phyloP scores from a whole-genome alignment of 768 basidiomycete genomes.

The Suillus paluster region DNA sequence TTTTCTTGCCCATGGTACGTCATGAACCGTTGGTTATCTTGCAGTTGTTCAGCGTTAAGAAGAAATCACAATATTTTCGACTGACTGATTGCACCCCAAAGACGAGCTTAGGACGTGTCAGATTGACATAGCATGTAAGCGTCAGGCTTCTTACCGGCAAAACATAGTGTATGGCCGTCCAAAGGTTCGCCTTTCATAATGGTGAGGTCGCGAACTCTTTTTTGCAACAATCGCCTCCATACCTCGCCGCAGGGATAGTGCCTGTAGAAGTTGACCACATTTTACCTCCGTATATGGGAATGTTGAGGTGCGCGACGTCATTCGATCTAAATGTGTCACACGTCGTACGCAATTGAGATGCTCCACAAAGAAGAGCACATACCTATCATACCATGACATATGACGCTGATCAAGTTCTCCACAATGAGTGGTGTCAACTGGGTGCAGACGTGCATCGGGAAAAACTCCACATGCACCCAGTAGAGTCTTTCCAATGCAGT shows the following conservation, averaged over 20 bases:
- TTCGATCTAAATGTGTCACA: slow-evolving; percentile 43
- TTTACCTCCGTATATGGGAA: slow-evolving; percentile 54
- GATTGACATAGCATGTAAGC: background rate
- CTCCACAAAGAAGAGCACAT: background rate
- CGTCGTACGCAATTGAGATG: slow-evolving; percentile 18
- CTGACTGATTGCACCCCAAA: slow-evolving; percentile 50
- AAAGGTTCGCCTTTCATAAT: slow-evolving; percentile 27
- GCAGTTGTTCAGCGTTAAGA: slow-evolving; percentile 6
- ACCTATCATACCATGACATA: slow-evolving; percentile 56
- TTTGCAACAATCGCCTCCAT: slow-evolving; percentile 8
- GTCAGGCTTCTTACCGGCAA: slow-evolving; percentile 35
- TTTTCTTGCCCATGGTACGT: slow-evolving; percentile 57
- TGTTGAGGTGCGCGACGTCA: slow-evolving; percentile 57
- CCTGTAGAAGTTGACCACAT: slow-evolving; percentile 48
- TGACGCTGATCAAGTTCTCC: slow-evolving; percentile 51
- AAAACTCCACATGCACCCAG: slow-evolving; percentile 62
- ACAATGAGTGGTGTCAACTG: slow-evolving; percentile 35
- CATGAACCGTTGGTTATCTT: slow-evolving; percentile 50
- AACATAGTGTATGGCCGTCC: slow-evolving; percentile 43
- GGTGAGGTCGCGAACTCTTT: background rate
- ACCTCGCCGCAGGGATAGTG: slow-evolving; percentile 48
- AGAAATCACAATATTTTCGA: slow-evolving; percentile 3
- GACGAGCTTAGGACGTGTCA: slow-evolving; percentile 35
- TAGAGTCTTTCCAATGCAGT: slow-evolving; percentile 51
- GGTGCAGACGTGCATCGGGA: slow-evolving; percentile 49